Evolutionary conservation across 2,329 filamentous ascomycete genomes (phyloP).

Genomic region (Aspergillus clavatus): DNA sequence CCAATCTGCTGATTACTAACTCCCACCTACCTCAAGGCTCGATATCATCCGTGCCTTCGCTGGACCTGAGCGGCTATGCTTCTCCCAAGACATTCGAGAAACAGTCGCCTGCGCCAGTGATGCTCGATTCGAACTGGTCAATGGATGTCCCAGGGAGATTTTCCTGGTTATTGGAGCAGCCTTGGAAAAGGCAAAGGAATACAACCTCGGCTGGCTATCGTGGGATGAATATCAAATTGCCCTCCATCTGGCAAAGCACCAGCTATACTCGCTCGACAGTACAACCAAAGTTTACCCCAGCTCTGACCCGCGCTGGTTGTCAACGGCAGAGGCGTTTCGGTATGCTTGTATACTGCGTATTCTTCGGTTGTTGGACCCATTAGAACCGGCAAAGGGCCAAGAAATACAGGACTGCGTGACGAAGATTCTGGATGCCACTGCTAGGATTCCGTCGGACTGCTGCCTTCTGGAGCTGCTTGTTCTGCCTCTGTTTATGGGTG

Average conservation of each 20-base stretch:
- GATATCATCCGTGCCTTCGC: slow-evolving; percentile 29
- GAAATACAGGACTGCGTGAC: slow-evolving; percentile 26
- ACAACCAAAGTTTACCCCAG: slow-evolving; percentile 19
- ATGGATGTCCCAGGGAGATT: slow-evolving; percentile 28
- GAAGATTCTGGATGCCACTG: slow-evolving; percentile 23
- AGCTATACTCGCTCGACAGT: slow-evolving; percentile 21
- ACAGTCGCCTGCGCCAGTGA: slow-evolving; percentile 22
- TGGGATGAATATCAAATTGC: slow-evolving; percentile 17
- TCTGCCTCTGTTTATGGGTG: slow-evolving; percentile 28
- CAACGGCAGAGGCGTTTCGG: slow-evolving; percentile 23
- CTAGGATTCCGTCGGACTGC: slow-evolving; percentile 19
- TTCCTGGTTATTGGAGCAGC: slow-evolving; percentile 26
- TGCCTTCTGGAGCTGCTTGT: slow-evolving; percentile 25
- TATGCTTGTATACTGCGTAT: slow-evolving; percentile 26
- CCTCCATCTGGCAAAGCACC: slow-evolving; percentile 13
- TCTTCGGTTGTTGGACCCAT: slow-evolving; percentile 22
- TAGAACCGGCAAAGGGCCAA: slow-evolving; percentile 13
- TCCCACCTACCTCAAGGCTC: slow-evolving; percentile 16
- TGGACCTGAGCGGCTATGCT: slow-evolving; percentile 23
- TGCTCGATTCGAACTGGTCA: slow-evolving; percentile 26
- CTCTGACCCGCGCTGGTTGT: slow-evolving; percentile 21
- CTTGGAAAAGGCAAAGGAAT: slow-evolving; percentile 24
- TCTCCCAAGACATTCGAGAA: slow-evolving; percentile 24
- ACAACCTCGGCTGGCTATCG: slow-evolving; percentile 17
- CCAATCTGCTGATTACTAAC: background rate